Percentiles rank a stretch among this genome's conserved stretches.
Conservation (phyloP, 495 filamentous ascomycete genomes). For the Bathelium albidoporum region DNA sequence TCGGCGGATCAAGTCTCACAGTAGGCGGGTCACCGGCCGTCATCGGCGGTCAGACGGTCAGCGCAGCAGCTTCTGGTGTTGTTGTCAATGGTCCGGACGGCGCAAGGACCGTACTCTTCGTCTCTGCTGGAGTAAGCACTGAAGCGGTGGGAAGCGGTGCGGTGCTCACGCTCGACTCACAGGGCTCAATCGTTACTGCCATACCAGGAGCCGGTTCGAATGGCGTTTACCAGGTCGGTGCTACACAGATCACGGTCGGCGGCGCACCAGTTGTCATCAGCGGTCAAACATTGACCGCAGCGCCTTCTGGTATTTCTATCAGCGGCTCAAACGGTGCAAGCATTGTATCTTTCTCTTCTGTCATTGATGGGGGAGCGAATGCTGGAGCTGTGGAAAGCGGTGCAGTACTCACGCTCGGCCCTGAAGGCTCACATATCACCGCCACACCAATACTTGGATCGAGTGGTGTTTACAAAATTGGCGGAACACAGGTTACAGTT, state of each 20-base stretch:
- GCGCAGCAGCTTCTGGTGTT: background rate
- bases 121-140: background rate
- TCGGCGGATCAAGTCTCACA: background rate
- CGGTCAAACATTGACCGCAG: background rate
- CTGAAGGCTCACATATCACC: background rate
- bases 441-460: background rate
- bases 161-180: background rate
- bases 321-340: background rate
- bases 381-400: background rate
- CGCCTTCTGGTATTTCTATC: background rate
- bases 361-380: background rate
- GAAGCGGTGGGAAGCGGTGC: background rate
- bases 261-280: background rate
- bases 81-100: background rate
- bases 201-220: background rate
- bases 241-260: background rate
- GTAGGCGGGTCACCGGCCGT: background rate
- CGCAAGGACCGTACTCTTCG: background rate
- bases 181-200: background rate
- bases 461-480: background rate
- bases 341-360: background rate
- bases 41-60: background rate
- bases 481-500: background rate
- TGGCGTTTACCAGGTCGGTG: background rate
- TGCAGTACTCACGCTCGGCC: background rate